Evolutionary conservation across 345 rosid species (phyloP).

Genomic region (Trapa incisa): DNA sequence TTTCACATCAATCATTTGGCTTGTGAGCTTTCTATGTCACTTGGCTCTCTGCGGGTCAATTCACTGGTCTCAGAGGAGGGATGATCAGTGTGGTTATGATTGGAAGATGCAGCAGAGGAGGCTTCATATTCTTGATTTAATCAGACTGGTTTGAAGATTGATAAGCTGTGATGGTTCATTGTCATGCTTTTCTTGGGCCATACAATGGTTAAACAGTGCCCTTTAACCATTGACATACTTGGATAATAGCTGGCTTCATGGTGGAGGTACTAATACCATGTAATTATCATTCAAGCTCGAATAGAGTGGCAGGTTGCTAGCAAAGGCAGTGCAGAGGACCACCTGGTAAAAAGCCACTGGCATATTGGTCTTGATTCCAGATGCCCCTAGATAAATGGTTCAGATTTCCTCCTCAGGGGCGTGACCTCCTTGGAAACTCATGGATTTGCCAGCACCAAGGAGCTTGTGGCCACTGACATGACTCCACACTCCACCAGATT

Average conservation of each 20-base stretch:
- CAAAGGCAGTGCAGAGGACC: constrained; percentile 13
- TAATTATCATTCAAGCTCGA: neutral
- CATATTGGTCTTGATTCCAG: constrained; percentile 2
- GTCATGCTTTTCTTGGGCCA: neutral
- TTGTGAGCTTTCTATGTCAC: neutral
- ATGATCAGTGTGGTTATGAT: neutral
- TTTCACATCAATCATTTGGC: neutral
- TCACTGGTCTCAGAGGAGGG: neutral
- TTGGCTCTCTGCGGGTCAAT: neutral
- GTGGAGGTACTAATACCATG: neutral
- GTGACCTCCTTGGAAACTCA: constrained; percentile 11
- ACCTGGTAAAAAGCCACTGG: constrained; percentile 8
- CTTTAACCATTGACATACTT: neutral
- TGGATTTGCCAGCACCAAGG: constrained; percentile 9
- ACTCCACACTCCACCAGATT: constrained; percentile 8
- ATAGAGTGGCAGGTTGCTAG: neutral
- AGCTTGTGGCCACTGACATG: constrained; percentile 16
- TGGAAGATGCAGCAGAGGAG: neutral
- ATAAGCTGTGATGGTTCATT: too few species aligned
- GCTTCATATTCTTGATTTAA: neutral
- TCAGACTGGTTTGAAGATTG: too few species aligned
- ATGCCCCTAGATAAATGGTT: neutral
- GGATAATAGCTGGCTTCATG: neutral
- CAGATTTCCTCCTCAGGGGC: neutral
- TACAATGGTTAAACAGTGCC: too few species aligned